phyloP scores from a whole-genome alignment of 73 alveolate species.

The Uronychia setigera region DNA sequence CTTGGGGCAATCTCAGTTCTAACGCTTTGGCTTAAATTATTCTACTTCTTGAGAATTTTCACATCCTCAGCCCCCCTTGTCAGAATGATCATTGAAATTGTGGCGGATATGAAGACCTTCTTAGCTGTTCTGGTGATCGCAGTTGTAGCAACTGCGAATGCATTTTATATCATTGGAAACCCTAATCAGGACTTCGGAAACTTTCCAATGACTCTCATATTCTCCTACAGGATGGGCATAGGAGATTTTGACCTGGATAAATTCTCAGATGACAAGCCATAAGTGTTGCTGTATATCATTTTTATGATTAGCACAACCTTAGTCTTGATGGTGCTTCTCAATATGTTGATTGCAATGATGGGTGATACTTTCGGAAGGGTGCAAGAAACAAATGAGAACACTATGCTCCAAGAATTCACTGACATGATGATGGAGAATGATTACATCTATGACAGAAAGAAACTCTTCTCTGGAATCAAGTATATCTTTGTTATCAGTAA shows the following conservation, averaged over 20 bases:
- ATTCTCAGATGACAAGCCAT: constrained; percentile 16
- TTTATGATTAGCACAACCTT: constrained; percentile 44
- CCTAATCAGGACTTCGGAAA: too few species aligned
- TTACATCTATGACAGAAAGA: constrained; percentile 18
- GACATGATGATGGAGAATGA: constrained; percentile 56
- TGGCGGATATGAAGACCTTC: constrained; percentile 40
- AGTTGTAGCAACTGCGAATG: constrained; percentile 41
- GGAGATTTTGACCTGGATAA: constrained; percentile 51
- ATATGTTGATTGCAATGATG: constrained; percentile 58
- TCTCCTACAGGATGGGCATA: constrained; percentile 30
- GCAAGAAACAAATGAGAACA: constrained; percentile 27
- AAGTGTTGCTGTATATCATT: not conserved
- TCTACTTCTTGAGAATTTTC: constrained; percentile 55
- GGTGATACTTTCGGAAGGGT: constrained; percentile 66
- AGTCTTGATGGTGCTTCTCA: constrained; percentile 50
- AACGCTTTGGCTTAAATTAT: constrained; percentile 50
- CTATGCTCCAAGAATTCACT: constrained; percentile 54
- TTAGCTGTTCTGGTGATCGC: constrained; percentile 35
- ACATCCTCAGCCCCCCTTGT: constrained; percentile 36
- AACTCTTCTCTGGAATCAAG: too few species aligned
- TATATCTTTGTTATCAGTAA: too few species aligned
- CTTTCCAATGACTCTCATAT: too few species aligned
- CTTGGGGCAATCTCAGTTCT: constrained; percentile 35
- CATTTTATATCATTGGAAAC: constrained; percentile 39
- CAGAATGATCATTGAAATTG: constrained; percentile 47